These are phyloP conservation scores for Nigrograna mackinnonii DNA, from an alignment of 2,329 filamentous ascomycete species.

Conservation along the genomic window DNA sequence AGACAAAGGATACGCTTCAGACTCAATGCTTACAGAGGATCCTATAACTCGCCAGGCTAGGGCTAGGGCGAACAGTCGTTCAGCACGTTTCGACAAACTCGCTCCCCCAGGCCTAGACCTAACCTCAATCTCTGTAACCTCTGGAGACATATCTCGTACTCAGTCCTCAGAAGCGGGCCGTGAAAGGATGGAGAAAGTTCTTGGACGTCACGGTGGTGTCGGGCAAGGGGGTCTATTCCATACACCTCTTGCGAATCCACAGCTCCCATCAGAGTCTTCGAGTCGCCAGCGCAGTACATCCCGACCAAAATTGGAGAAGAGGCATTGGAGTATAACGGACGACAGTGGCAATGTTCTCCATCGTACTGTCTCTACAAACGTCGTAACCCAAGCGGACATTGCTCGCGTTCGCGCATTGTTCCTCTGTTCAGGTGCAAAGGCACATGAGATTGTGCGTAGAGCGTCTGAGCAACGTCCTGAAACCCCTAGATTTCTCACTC, in stretches of 20 bases:
- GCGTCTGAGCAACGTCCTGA: slow-evolving; percentile 53
- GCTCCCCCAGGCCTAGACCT: slow-evolving; percentile 56
- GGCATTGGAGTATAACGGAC: slow-evolving; percentile 64
- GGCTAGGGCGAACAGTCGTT: slow-evolving; percentile 40
- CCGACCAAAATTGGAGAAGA: slow-evolving; percentile 44
- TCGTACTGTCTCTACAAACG: slow-evolving; percentile 24
- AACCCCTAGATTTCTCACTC: slow-evolving; percentile 37
- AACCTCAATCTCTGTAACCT: slow-evolving; percentile 25
- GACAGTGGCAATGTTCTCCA: slow-evolving; percentile 36
- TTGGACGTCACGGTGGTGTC: slow-evolving; percentile 34
- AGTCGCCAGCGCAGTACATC: slow-evolving; percentile 27
- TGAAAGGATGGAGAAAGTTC: slow-evolving; percentile 31
- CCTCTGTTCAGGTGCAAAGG: slow-evolving; percentile 86
- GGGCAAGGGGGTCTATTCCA: slow-evolving; percentile 29
- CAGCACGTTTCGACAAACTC: slow-evolving; percentile 49
- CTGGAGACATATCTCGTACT: slow-evolving; percentile 14
- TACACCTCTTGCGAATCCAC: slow-evolving; percentile 27
- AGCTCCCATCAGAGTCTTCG: slow-evolving; percentile 5
- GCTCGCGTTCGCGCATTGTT: slow-evolving; percentile 78
- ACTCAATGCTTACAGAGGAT: slow-evolving; percentile 25
- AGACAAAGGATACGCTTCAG: slow-evolving; percentile 18
- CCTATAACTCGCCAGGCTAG: slow-evolving; percentile 48
- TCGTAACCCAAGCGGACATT: slow-evolving; percentile 67
- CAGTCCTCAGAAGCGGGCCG: slow-evolving; percentile 25
- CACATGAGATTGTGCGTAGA: slow-evolving; percentile 74